These are phyloP conservation scores for Beauveria australis DNA, from an alignment of 2,329 filamentous ascomycete species.

Conservation along the genomic window DNA sequence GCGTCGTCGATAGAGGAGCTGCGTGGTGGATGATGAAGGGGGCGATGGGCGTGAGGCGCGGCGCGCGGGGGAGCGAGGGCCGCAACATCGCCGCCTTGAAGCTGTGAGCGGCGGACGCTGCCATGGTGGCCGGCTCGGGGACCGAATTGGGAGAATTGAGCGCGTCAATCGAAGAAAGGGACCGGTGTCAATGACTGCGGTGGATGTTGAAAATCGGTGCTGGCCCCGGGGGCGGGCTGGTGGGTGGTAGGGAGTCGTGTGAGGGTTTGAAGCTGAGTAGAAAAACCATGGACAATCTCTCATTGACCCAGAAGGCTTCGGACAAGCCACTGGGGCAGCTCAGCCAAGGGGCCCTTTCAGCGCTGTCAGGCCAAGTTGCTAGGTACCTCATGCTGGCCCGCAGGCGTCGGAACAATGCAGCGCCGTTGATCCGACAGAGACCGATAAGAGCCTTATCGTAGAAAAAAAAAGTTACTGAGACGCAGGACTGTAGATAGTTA, in stretches of 20 bases:
- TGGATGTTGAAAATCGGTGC: background rate
- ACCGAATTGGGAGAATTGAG: background rate
- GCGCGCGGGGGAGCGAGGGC: conserved; percentile 24
- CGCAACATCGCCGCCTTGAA: conserved; percentile 33
- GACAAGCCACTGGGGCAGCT: background rate
- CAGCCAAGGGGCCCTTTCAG: background rate
- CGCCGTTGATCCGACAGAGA: conserved; percentile 5
- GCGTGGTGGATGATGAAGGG: conserved; percentile 23
- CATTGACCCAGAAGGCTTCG: background rate
- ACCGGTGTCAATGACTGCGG: background rate
- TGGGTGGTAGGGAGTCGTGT: conserved; percentile 1
- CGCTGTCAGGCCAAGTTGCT: background rate
- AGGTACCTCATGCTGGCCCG: background rate
- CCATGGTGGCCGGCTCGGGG: conserved; percentile 16
- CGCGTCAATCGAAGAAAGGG: background rate
- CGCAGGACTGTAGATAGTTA: background rate
- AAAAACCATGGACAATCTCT: conserved; percentile 2
- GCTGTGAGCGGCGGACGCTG: conserved; percentile 29
- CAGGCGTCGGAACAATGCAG: background rate
- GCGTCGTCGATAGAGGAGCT: conserved; percentile 32
- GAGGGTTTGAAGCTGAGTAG: background rate
- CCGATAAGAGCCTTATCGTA: conserved; percentile 7
- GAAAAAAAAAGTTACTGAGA: conserved; percentile 9
- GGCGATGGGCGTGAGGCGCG: conserved; percentile 24
- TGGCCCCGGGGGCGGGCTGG: conserved; percentile 1